Evolutionary conservation across 805 yeast species (phyloP), one percentile per base, ranked within the genome.

Genomic region (Candida golubevii): DNA sequence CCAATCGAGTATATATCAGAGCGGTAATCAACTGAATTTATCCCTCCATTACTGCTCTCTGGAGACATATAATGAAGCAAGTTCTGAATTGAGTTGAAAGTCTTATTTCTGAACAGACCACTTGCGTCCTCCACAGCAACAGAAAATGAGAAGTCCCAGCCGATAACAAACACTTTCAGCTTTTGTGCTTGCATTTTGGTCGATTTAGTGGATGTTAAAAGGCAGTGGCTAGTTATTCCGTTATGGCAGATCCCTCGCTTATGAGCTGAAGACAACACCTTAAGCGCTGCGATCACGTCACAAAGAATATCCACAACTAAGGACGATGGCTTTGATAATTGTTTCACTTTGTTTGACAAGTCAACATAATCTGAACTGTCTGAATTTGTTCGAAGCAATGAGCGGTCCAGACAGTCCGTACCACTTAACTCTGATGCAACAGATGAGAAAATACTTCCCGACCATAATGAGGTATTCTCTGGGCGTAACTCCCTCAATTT

Each of bases 1-100:
- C 82, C 82, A 8, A 75, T 41, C 27, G 76, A 65, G 55, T 76
- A 77, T 38, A 74, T 62, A 53, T 77, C 81, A 0, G 80, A 65
- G 38, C 77, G 60, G 51, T 59, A 68, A 47, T 77, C 79, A 15
- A 72, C 75, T 5, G 65, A 56, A 11, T 65, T 55, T 28, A 60
- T 60, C 9, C 55, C 47, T 26, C 66, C 68, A 1, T 76, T 72
- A 23, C 75, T 66, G 6, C 70, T 64, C 54, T 77, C 82, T 1
- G 82, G 82, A 1, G 80, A 71, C 48, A 74, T 67, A 49, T 69
- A 77, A 0, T 78, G 77, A 15, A 75, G 54, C 46, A 69, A 61
- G 27, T 66, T 69, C 2, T 65, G 62, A 12, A 73, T 58, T 28
- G 61, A 62, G 41, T 60, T 54, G 46, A 68, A 58, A 47, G 74